These are phyloP conservation scores for Hordeum pubiflorum DNA, from an alignment of 202 grass and related monocot genomes.

Conservation along the genomic window DNA sequence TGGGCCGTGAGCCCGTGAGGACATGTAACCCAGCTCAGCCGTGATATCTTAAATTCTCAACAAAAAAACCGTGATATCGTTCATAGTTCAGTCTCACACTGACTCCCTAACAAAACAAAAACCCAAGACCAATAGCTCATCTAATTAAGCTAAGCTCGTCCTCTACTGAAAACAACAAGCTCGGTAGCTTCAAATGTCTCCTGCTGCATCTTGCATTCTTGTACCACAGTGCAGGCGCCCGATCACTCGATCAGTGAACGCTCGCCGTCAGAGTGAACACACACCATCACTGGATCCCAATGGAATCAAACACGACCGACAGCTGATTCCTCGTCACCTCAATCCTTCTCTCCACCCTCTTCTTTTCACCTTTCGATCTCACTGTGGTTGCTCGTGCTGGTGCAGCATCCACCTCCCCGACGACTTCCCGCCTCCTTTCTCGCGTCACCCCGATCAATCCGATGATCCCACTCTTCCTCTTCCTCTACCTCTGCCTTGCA, in stretches of 20 bases:
- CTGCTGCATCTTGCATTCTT: not conserved
- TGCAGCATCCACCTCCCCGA: not conserved
- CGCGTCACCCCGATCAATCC: not conserved
- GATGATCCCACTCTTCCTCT: not conserved
- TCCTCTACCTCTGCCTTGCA: slow-evolving; percentile 19
- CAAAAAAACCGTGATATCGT: too few relatives aligned
- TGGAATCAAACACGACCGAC: not conserved
- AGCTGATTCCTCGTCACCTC: not conserved
- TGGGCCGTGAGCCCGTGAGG: too few relatives aligned
- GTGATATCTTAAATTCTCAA: too few relatives aligned
- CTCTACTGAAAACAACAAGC: too few relatives aligned
- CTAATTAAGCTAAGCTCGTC: too few relatives aligned
- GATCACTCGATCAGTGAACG: not conserved
- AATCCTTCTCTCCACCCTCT: too few relatives aligned
- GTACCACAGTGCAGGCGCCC: not conserved
- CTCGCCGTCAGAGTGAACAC: too few relatives aligned
- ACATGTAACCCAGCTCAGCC: too few relatives aligned
- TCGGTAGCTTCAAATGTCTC: too few relatives aligned
- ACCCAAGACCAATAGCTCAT: too few relatives aligned
- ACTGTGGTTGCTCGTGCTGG: not conserved
- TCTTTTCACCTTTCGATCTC: not conserved
- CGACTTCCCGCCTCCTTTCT: not conserved
- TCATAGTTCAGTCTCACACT: too few relatives aligned
- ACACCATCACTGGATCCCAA: not conserved
- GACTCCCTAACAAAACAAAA: too few relatives aligned